Evolutionary conservation across 2,329 filamentous ascomycete species (phyloP), one percentile per base, ranked within the genome.

Genomic region (Aureobasidium sp.): DNA sequence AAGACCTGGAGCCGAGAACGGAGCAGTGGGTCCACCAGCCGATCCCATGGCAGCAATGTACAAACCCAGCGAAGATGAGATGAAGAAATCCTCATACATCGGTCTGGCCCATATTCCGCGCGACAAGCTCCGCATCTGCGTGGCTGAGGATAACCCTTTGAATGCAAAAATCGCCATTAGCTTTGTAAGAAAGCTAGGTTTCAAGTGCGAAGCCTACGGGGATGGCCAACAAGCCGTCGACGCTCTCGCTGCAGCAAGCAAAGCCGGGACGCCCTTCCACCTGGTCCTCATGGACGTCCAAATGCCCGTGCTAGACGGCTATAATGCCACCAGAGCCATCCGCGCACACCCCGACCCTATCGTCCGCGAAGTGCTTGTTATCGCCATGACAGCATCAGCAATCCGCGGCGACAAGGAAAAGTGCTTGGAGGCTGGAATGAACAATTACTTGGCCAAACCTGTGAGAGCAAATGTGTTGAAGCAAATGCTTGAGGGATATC

Each of bases 361-460:
- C 8, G 90, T 97, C 10, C 82, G 90, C 58, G 86, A 90, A 66
- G 85, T 95, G n/a, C n/a, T n/a, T n/a, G 89, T 97, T 51, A 97
- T 97, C 68, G 93, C 93, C 60, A 97, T 97, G 93, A 97, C 93
- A 0, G 93, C 93, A 1, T 92, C 88, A 29, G 93, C 93, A 3
- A 97, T 97, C 64, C 89, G 94, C 72, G 93, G 93, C 21, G 93
- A 97, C 71, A 82, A 92, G 51, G 93, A 97, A 72, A 97, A 96
- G 76, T 97, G 93, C 68, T 78, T 97, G n/a, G 90, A 91, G 54
- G 90, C 91, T 1, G 93, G 93, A 47, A 97, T 97, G 93, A 96
- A 97, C 73, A 94, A 97, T 70, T 97, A 97, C 69, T 82, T 97
- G 1, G 91, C 93, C 16, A 97, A 97, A 72, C 93, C 93, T 1